Base-by-base conservation (phyloP, 2,329 filamentous ascomycete species). In the Aspergillus quadricinctus region DNA sequence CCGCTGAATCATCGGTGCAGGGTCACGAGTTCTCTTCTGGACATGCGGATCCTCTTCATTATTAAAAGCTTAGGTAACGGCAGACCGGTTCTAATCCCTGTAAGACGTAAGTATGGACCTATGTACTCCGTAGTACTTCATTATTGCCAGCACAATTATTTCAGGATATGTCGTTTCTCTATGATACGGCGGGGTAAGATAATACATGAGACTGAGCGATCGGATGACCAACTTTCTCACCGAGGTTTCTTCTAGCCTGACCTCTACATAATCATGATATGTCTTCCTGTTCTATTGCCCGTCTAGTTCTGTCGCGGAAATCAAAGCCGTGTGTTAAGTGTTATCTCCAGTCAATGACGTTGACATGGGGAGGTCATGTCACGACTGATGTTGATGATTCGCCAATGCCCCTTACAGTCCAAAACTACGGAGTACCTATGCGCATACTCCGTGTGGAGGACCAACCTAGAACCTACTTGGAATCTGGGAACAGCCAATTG, bases 1-100 rank as follows among this genome's bases (percentile, higher is more conserved):
- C 41, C 41, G 41, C 41, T 45, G 41, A 45, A 10, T 45, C 41
- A 45, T 48, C 53, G 41, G 28, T 37, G 17, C n/a, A 10, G 5
- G 35, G 48, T 57, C 52, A 57, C 35, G 40, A 52, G 48, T 21
- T 6, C n/a, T 23, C 41, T n/a, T 23, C 56, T 55, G 55, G 55
- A 54, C 48, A 54, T 40, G 52, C 50, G 50, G 54, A 50, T 54
- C 48, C 41, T 56, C 50, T 53, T 58, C 50, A 37, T 45, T 54
- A 37, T 45, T 54, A 49, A 58, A 60, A 60, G 58, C 58, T 60
- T 60, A 56, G 49, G n/a, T n/a, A n/a, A n/a, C 53, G 41, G 41
- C 19, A 45, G 41, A 45, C 41, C 19, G 41, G 41, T n/a, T 45
- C 41, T 19, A 23, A 23, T 45, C 10, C 41, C 31, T 37, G 31